A percentile compares a stretch with the other conserved stretches of the same genome.
These are phyloP conservation scores for Protomyces lactucae-debilis DNA, from an alignment of 1,139 yeast species.

Conservation along the genomic window DNA sequence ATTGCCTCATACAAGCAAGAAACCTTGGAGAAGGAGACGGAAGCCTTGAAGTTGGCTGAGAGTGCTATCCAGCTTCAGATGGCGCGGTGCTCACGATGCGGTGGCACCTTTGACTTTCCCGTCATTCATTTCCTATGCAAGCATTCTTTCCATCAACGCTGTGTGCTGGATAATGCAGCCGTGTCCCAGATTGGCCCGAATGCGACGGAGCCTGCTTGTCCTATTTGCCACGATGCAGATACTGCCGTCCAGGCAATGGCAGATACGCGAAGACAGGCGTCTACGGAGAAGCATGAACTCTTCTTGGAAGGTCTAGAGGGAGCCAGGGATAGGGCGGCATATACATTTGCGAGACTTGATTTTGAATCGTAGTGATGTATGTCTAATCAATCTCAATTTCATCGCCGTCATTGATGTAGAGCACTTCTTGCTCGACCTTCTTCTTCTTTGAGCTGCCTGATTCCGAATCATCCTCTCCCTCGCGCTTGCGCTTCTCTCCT, in stretches of 20 bases:
- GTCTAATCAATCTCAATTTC: conserved; percentile 16
- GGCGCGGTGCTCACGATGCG: conserved; percentile 67
- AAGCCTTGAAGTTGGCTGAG: conserved; percentile 50
- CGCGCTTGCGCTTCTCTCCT: conserved; percentile 15
- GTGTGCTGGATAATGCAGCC: conserved; percentile 46
- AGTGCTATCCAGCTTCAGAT: conserved; percentile 58
- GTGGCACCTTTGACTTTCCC: conserved; percentile 67
- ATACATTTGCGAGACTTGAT: conserved; percentile 6
- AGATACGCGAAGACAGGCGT: conserved; percentile 1
- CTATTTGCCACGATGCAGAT: conserved; percentile 13
- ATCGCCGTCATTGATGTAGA: conserved; percentile 33
- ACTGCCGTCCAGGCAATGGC: conserved; percentile 7
- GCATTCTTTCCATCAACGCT: conserved; percentile 82
- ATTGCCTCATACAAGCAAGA: conserved; percentile 67
- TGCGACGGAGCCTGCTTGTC: conserved; percentile 3
- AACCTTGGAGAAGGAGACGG: conserved; percentile 51
- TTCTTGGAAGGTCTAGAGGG: conserved; percentile 13
- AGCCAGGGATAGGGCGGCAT: conserved; percentile 10
- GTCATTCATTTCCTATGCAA: conserved; percentile 78
- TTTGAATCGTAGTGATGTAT: background rate
- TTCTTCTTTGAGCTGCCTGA: background rate
- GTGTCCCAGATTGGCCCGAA: background rate
- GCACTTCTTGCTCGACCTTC: conserved; percentile 1
- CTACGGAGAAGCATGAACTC: conserved; percentile 11
- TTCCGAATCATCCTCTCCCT: conserved; percentile 2